Evolutionary conservation across 2,329 filamentous ascomycete species (phyloP), one percentile per base, ranked within the genome.

Genomic region (Coniochaeta sp.): DNA sequence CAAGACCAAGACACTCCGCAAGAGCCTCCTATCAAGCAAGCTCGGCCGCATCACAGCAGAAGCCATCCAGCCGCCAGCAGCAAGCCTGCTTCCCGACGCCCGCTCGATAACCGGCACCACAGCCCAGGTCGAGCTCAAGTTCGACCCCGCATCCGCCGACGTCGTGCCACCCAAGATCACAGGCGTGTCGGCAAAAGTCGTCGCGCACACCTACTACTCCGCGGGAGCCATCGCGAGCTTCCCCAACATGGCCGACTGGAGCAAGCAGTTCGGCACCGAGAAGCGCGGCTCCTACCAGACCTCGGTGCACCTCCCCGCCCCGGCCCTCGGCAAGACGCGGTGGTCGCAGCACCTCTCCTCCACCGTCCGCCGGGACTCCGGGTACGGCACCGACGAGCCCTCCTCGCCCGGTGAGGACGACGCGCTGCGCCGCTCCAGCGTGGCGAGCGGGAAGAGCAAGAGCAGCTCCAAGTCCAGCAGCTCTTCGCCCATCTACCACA

Each of bases 1-100:
- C 53, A 77, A 75, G 66, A 69, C 69, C 52, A 82, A 81, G 67
- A 71, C 71, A 1, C 61, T 82, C 28, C 73, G 78, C 54, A 78
- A 75, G 63, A 76, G 71, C 55, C 66, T 83, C 49, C 67, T 82
- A 38, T 72, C 76, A 1, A 64, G 69, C 50, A 81, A 76, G 67
- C 63, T 75, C 4, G 79, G 79, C 31, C 69, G 67, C 52, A 59
- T 82, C n/a, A 77, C 71, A 1, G 71, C 71, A 1, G 60, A 67
- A 6, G 75, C 78, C 26, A 60, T 75, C 27, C 74, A 63, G 28
- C 61, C 71, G 0, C 58, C 65, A 8, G 72, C 79, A 22, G 65
- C 77, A 30, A 71, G 79, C 63, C 61, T 82, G 9, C 69, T 69
- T n/a, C 61, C 74, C 12, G 76, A 83, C 57, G 78, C 72, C 9